Evolutionary conservation across 2,329 filamentous ascomycete genomes (phyloP).

Genomic region (Xylaria sp.): DNA sequence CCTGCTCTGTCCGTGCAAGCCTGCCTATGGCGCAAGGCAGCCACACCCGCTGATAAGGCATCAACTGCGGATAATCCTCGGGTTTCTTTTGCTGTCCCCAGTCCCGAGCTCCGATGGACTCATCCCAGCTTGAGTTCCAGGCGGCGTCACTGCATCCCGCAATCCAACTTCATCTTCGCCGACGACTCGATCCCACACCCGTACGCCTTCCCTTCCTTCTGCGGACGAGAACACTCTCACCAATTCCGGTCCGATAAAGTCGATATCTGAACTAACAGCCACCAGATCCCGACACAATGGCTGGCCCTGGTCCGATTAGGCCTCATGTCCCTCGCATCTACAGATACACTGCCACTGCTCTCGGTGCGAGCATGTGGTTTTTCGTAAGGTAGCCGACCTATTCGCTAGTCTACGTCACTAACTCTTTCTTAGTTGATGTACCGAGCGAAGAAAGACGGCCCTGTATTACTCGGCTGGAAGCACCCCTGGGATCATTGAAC

Average conservation of each 20-base stretch:
- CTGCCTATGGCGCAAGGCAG: too few species aligned
- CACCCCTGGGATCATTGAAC: slow-evolving; percentile 93
- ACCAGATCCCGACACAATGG: slow-evolving; percentile 38
- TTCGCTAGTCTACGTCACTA: slow-evolving; percentile 5
- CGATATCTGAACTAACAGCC: neutral
- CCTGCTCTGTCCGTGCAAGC: neutral
- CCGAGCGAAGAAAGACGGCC: slow-evolving; percentile 89
- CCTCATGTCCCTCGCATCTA: slow-evolving; percentile 67
- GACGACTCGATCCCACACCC: slow-evolving; percentile 1
- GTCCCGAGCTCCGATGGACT: neutral
- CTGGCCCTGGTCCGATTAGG: slow-evolving; percentile 35
- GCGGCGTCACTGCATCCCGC: slow-evolving; percentile 9
- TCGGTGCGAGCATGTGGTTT: slow-evolving; percentile 99
- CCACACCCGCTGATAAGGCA: too few species aligned
- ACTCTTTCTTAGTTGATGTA: slow-evolving; percentile 79
- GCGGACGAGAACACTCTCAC: neutral
- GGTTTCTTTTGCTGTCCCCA: neutral
- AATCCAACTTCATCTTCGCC: slow-evolving; percentile 2
- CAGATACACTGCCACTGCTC: slow-evolving; percentile 80
- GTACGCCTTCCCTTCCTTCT: neutral
- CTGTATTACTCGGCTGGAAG: slow-evolving; percentile 87
- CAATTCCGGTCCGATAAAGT: neutral
- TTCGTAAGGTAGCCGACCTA: slow-evolving; percentile 66
- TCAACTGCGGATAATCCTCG: slow-evolving; percentile 1
- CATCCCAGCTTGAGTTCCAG: slow-evolving; percentile 3